These are phyloP conservation scores for Schizochytrium sp. DNA, from an alignment of 108 stramenopile species.

Conservation along the genomic window DNA sequence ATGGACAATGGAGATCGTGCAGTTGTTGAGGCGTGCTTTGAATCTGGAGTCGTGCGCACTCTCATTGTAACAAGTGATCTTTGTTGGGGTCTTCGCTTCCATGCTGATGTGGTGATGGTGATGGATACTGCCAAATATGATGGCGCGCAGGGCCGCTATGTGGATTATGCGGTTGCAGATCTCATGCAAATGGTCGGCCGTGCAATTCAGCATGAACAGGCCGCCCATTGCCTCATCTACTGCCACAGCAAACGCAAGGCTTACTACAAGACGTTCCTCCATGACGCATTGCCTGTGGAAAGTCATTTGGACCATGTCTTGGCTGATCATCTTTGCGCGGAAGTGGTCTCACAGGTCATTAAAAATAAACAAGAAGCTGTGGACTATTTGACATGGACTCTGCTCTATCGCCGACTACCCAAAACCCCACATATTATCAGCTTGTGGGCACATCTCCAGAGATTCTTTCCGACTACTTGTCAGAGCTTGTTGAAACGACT, in stretches of 20 bases:
- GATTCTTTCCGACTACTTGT: conserved; percentile 95
- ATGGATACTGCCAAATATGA: conserved; percentile 98
- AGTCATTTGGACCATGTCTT: conserved; percentile 94
- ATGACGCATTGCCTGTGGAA: conserved; percentile 97
- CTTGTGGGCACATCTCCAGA: conserved; percentile 87
- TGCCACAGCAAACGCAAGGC: conserved; percentile 95
- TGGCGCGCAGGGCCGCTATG: conserved; percentile 86
- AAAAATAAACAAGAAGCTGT: conserved; percentile 96
- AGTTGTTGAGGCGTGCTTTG: conserved; percentile 81
- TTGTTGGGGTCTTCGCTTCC: conserved; percentile 84
- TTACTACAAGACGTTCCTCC: conserved; percentile 89
- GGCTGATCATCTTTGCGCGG: conserved; percentile 96
- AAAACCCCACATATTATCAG: conserved; percentile 99
- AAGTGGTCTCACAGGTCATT: conserved; percentile 93
- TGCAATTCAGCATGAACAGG: conserved; percentile 81
- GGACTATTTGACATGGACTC: conserved; percentile 98
- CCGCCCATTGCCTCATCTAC: conserved; percentile 87
- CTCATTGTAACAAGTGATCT: conserved; percentile 88
- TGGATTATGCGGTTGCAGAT: conserved; percentile 92
- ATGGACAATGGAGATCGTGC: conserved; percentile 85
- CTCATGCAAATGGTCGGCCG: conserved; percentile 95
- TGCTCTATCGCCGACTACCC: conserved; percentile 93
- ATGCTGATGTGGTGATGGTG: conserved; percentile 87
- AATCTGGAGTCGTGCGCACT: conserved; percentile 78
- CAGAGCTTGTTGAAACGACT: conserved; percentile 96